phyloP scores from a whole-genome alignment of 352 stramenopile species.

The Globisporangium viniferum region DNA sequence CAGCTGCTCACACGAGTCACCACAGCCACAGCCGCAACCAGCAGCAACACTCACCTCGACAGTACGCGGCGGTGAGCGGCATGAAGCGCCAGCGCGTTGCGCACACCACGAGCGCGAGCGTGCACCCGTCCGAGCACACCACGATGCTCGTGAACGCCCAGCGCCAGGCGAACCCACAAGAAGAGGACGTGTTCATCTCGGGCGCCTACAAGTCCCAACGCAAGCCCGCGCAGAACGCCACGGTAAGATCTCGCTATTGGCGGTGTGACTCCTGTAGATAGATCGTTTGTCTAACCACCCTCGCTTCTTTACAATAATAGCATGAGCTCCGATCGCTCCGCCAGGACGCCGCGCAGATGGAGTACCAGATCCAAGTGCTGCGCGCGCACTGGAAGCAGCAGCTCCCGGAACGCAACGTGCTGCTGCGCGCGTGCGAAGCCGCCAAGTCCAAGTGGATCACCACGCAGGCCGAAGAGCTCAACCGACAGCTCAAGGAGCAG shows the following conservation, averaged over 20 bases:
- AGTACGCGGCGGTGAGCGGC: not conserved
- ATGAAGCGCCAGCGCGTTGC: constrained; percentile 2
- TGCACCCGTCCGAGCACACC: not conserved
- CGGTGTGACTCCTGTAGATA: not conserved
- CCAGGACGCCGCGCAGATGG: constrained; percentile 40
- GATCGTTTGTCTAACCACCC: not conserved
- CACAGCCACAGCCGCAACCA: not conserved
- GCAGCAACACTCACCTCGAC: not conserved
- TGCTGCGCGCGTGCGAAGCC: constrained; percentile 35
- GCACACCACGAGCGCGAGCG: not conserved
- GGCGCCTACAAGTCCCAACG: constrained; percentile 29
- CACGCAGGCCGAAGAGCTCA: constrained; percentile 42
- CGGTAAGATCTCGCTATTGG: constrained; percentile 18
- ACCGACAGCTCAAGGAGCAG: constrained; percentile 52
- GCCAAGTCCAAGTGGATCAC: constrained; percentile 59
- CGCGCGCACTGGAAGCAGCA: constrained; percentile 40
- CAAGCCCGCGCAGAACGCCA: constrained; percentile 32
- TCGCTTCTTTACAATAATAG: constrained; percentile 11
- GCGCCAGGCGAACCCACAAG: not conserved
- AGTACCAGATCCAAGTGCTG: constrained; percentile 35
- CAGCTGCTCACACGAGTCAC: too few relatives aligned
- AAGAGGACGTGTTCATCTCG: constrained; percentile 36
- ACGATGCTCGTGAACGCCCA: not conserved
- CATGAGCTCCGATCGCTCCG: constrained; percentile 52
- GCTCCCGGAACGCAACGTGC: constrained; percentile 31